A percentile compares a stretch with the other conserved stretches of the same genome.
phyloP scores from a whole-genome alignment of 495 filamentous ascomycete genomes.

The Xylaria nigripes region DNA sequence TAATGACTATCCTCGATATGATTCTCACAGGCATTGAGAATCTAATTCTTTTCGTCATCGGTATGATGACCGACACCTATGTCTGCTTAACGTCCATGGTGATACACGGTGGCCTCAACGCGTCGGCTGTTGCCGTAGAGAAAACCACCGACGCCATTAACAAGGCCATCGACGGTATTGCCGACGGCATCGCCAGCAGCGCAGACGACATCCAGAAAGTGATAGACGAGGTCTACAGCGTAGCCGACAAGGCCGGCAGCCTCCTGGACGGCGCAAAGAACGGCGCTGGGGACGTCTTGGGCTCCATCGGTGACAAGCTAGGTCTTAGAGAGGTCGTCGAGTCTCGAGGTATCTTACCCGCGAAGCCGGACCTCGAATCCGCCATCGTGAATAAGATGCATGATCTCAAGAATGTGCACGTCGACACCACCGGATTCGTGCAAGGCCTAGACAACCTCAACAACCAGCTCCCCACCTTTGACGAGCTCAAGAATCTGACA shows the following conservation, averaged over 20 bases:
- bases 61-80: slow-evolving; percentile 81
- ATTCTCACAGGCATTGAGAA: slow-evolving; percentile 77
- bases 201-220: slow-evolving; percentile 49
- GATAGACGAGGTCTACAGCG: slow-evolving; percentile 50
- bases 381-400: slow-evolving; percentile 39
- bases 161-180: slow-evolving; percentile 56
- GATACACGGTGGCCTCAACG: slow-evolving; percentile 65
- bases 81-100: slow-evolving; percentile 77
- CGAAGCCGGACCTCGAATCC: slow-evolving; percentile 48
- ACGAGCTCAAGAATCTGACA: slow-evolving; percentile 69
- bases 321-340: slow-evolving; percentile 30
- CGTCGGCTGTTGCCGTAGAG: slow-evolving; percentile 57
- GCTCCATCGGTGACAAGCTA: slow-evolving; percentile 36
- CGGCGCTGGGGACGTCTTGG: slow-evolving; percentile 42
- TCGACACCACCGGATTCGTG: slow-evolving; percentile 55
- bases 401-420: slow-evolving; percentile 57
- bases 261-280: slow-evolving; percentile 33
- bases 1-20: slow-evolving; percentile 67
- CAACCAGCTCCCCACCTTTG: slow-evolving; percentile 70
- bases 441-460: slow-evolving; percentile 60
- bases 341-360: slow-evolving; percentile 20
- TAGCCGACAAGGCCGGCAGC: slow-evolving; percentile 51
- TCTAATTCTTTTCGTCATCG: slow-evolving; percentile 81
- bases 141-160: slow-evolving; percentile 68
- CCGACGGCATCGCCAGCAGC: slow-evolving; percentile 49